Evolutionary conservation across 2,329 filamentous ascomycete genomes (phyloP).

Genomic region (Dactylonectria estremocensis): DNA sequence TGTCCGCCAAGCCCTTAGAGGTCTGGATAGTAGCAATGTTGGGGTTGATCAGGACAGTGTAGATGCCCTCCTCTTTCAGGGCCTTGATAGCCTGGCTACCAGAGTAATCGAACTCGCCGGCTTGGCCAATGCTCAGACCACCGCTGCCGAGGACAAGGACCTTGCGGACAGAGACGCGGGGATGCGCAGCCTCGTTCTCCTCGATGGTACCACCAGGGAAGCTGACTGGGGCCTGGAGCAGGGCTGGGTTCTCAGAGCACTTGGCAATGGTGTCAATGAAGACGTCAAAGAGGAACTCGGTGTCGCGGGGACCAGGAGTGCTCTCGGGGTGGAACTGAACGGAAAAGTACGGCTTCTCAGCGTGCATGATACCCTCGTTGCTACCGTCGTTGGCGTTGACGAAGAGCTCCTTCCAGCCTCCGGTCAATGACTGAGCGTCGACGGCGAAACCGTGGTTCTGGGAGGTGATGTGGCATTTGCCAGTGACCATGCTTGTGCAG

Average conservation of each 20-base stretch:
- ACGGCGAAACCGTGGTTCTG: constrained; percentile 99
- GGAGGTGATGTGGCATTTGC: constrained; percentile 98
- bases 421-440: constrained; percentile 81
- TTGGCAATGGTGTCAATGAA: constrained; percentile 89
- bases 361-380: constrained; percentile 97
- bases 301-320: constrained; percentile 94
- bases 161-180: constrained; percentile 90
- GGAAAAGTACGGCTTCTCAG: constrained; percentile 91
- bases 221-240: constrained; percentile 80
- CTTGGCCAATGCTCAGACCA: constrained; percentile 96
- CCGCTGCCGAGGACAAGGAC: constrained; percentile 94
- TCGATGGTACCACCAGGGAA: constrained; percentile 89
- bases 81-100: constrained; percentile 99
- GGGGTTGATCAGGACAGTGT: constrained; percentile 98
- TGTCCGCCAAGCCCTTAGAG: constrained; percentile 96
- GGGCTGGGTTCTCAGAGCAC: constrained; percentile 76
- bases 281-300: constrained; percentile 96
- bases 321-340: constrained; percentile 99
- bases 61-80: constrained; percentile 96
- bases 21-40: constrained; percentile 99
- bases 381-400: constrained; percentile 98
- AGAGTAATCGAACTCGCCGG: constrained; percentile 99
- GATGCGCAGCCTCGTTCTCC: constrained; percentile 84
- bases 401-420: constrained; percentile 93
- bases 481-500: constrained; percentile 94